A percentile compares a stretch with the other conserved stretches of the same genome.
Conservation (phyloP, 2,329 filamentous ascomycete genomes). For the Aspergillus viridinutans region DNA sequence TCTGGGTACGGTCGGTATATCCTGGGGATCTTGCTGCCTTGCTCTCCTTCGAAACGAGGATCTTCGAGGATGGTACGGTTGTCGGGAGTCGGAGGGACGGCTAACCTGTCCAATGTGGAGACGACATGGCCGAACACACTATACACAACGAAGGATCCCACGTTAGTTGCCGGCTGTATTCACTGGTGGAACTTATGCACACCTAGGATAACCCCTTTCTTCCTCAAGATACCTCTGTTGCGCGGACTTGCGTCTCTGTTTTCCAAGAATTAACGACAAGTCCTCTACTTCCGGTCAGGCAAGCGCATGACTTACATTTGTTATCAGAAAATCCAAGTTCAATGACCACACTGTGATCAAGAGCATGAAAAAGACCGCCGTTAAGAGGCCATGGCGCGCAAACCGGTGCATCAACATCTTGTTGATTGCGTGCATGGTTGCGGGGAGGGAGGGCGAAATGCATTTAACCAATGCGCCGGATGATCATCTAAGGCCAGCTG, state of each 20-base stretch:
- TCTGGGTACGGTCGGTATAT: conserved; percentile 66
- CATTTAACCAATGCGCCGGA: not conserved
- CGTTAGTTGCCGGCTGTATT: not conserved
- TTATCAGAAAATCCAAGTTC: not conserved
- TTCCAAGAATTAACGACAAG: not conserved
- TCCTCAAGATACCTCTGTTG: not conserved
- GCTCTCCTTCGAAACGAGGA: not conserved
- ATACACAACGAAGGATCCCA: not conserved
- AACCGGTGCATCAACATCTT: not conserved
- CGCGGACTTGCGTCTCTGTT: not conserved
- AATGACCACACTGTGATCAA: not conserved
- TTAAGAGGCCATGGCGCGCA: not conserved
- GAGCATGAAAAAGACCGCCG: not conserved
- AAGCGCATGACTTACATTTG: not conserved
- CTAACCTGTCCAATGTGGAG: not conserved
- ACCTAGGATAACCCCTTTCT: not conserved
- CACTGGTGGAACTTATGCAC: not conserved
- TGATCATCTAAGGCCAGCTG: not conserved
- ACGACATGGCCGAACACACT: not conserved
- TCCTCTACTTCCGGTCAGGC: not conserved
- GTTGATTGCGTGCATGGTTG: not conserved
- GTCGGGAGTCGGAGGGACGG: not conserved
- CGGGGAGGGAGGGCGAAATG: not conserved
- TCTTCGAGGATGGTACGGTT: not conserved
- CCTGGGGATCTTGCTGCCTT: conserved; percentile 36